Conservation (phyloP, 192 early-diverging fungal genomes). For the Backusella mclennaniae region DNA sequence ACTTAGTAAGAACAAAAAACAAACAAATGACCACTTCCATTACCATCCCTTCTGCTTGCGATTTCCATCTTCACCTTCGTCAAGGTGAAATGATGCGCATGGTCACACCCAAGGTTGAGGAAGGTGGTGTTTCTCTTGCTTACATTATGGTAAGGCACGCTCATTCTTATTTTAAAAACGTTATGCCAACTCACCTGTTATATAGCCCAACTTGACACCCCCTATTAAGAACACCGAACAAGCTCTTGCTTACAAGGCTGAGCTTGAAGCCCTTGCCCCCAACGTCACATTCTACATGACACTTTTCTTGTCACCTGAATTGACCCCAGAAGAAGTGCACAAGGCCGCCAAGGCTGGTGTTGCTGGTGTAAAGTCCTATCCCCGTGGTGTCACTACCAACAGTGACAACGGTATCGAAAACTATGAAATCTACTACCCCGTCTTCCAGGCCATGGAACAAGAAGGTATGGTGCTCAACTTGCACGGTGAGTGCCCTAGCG, state of each 20-base stretch:
- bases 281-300: conserved; percentile 91
- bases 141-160: conserved; percentile 81
- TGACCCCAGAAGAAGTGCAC: conserved; percentile 87
- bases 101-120: conserved; percentile 78
- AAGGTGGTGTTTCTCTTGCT: conserved; percentile 81
- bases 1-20: background rate
- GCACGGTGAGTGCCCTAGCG: conserved; percentile 93
- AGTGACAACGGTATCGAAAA: conserved; percentile 92
- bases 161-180: background rate
- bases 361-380: conserved; percentile 88
- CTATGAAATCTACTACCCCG: conserved; percentile 87
- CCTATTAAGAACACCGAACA: conserved; percentile 84
- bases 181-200: background rate
- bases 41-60: conserved; percentile 69
- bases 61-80: conserved; percentile 94
- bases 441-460: conserved; percentile 96
- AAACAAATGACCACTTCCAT: conserved; percentile 38
- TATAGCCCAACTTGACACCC: conserved; percentile 92
- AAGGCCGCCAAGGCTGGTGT: conserved; percentile 85
- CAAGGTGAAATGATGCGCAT: conserved; percentile 89
- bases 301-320: conserved; percentile 82
- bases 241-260: conserved; percentile 80
- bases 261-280: conserved; percentile 81
- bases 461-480: conserved; percentile 91
- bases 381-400: conserved; percentile 97